Evolutionary conservation across 805 yeast species (phyloP), one percentile per base, ranked within the genome.

Genomic region (Clavispora phyllophila): DNA sequence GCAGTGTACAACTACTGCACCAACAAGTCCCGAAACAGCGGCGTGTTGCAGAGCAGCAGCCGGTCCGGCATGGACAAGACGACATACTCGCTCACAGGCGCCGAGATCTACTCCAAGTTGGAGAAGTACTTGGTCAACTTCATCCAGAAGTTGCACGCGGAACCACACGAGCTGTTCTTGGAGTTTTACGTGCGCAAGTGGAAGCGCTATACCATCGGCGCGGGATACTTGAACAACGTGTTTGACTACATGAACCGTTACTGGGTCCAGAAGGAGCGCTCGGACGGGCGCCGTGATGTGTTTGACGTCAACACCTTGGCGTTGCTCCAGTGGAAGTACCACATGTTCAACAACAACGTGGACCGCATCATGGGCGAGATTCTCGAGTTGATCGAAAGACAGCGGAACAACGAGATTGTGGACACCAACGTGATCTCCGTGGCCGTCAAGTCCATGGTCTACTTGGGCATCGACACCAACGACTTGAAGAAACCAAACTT

Each of bases 221-320:
- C 98, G 1, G 85, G 89, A 13, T 86, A 87, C 63, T 67, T 93
- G 61, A 89, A 88, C 62, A 93, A 95, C 60, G 90, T 95, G 5
- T 87, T 93, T 57, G 96, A 91, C 61, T 93, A 93, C 64, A 81
- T 93, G 78, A 93, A 93, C 64, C 78, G 98, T 48, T 93, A 91
- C 65, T 93, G 99, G 99, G 96, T 95, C 35, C 86, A 85, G 54
- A 90, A 95, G 58, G 98, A 91, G 64, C 77, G 98, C 57, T 84
- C 88, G 34, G 97, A 91, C 60, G 97, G 97, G 14, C 79, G 87
- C 56, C 76, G 89, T 49, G 89, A 87, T 56, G 82, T 93, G 36
- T 88, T 81, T 62, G 99, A 93, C 63, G 95, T 95, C 18, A 83
- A 89, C 60, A 88, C 96, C 4, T 71, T 93, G 49, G 85, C 96